Evolutionary conservation across 768 basidiomycete genomes (phyloP).

Genomic region (Neoboletus subvelutipes): DNA sequence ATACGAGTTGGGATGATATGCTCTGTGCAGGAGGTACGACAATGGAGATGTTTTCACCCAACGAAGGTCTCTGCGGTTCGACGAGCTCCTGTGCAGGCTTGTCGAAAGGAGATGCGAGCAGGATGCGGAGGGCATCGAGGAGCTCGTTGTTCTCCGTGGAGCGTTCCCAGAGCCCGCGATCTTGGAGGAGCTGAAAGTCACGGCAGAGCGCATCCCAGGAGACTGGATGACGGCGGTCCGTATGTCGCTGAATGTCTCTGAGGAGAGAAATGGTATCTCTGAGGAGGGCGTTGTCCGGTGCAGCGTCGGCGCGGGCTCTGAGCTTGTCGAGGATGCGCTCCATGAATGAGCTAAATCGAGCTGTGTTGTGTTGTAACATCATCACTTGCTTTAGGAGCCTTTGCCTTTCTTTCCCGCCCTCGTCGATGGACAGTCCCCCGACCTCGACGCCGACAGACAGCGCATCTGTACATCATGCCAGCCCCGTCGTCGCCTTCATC

Average conservation of each 20-base stretch:
- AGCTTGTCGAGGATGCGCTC: slow-evolving; percentile 30
- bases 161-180: slow-evolving; percentile 26
- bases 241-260: slow-evolving; percentile 22
- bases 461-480: slow-evolving; percentile 41
- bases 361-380: background rate
- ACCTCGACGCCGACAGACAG: slow-evolving; percentile 20
- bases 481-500: slow-evolving; percentile 69
- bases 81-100: background rate
- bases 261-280: slow-evolving; percentile 21
- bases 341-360: slow-evolving; percentile 16
- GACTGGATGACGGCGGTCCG: slow-evolving; percentile 14
- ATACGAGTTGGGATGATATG: slow-evolving; percentile 19
- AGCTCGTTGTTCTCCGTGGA: slow-evolving; percentile 28
- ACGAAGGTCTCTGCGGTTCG: background rate
- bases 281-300: slow-evolving; percentile 17
- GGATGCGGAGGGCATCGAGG: slow-evolving; percentile 23
- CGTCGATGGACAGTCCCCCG: slow-evolving; percentile 20
- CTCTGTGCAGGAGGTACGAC: slow-evolving; percentile 12
- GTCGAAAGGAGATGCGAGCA: slow-evolving; percentile 12
- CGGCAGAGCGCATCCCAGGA: slow-evolving; percentile 25
- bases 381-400: slow-evolving; percentile 19
- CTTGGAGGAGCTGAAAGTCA: slow-evolving; percentile 24
- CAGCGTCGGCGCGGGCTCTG: slow-evolving; percentile 10
- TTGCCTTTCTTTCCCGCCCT: background rate
- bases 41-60: slow-evolving; percentile 15